These are phyloP conservation scores for Glebionis coronaria DNA, from an alignment of 129 eudicot genomes.

Conservation along the genomic window DNA sequence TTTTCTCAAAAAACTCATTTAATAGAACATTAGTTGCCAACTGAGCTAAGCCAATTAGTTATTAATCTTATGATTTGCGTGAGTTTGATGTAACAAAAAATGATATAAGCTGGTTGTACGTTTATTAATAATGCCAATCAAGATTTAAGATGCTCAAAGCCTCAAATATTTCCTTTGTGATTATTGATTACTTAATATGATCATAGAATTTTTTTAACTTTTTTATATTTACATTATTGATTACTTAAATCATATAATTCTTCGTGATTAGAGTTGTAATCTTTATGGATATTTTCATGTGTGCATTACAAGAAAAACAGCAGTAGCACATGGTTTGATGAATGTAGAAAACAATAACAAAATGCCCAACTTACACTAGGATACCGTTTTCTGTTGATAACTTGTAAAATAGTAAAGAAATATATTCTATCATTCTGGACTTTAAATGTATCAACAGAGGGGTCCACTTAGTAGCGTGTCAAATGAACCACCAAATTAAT, in stretches of 20 bases:
- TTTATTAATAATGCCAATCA: too few species aligned
- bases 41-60: too few species aligned
- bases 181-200: too few species aligned
- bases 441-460: not conserved
- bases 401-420: not conserved
- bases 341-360: constrained; percentile 2
- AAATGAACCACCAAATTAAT: not conserved
- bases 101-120: too few species aligned
- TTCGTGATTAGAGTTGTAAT: constrained; percentile 13
- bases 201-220: too few species aligned
- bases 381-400: constrained; percentile 28
- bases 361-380: constrained; percentile 20
- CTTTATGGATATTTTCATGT: constrained; percentile 8
- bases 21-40: too few species aligned
- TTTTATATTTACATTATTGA: not conserved
- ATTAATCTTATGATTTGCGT: too few species aligned
- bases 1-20: too few species aligned
- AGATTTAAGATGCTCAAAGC: too few species aligned
- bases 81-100: too few species aligned
- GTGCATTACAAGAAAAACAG: constrained; percentile 19
- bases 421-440: constrained; percentile 1
- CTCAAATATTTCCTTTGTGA: not conserved
- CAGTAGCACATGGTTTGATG: constrained; percentile 28
- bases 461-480: not conserved
- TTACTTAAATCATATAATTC: constrained; percentile 8